Percentiles rank a stretch among this genome's conserved stretches.
Conservation (phyloP, 768 basidiomycete genomes). For the Crepidotus variabilis region DNA sequence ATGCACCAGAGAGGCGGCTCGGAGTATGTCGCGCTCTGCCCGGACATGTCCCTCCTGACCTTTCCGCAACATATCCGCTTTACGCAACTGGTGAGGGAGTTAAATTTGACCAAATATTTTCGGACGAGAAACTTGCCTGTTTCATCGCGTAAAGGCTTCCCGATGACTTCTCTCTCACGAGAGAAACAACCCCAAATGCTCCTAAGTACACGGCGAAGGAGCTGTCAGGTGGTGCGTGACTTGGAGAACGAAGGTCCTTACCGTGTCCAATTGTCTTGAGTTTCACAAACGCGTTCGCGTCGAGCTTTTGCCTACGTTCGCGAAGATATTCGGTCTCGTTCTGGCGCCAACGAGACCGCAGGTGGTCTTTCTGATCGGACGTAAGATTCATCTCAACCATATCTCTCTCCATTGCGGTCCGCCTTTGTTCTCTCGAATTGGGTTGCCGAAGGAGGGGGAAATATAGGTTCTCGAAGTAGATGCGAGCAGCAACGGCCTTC, state of each 20-base stretch:
- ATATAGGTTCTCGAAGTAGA: constrained; percentile 92
- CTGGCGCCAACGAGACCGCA: constrained; percentile 74
- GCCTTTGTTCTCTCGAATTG: constrained; percentile 81
- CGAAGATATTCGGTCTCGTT: constrained; percentile 91
- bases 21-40: constrained; percentile 91
- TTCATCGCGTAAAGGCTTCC: constrained; percentile 95
- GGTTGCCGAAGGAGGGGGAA: constrained; percentile 83
- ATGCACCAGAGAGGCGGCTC: constrained; percentile 79
- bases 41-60: constrained; percentile 97
- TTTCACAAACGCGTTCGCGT: constrained; percentile 80
- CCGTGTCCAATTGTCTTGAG: constrained; percentile 95
- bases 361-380: constrained; percentile 64
- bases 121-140: constrained; percentile 51
- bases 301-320: constrained; percentile 77
- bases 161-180: constrained; percentile 79
- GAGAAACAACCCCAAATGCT: constrained; percentile 93
- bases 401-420: constrained; percentile 84
- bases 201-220: constrained; percentile 41
- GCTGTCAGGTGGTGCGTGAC: constrained; percentile 17
- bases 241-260: constrained; percentile 28
- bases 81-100: constrained; percentile 55
- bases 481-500: constrained; percentile 86
- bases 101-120: constrained; percentile 12
- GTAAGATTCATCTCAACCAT: constrained; percentile 71
- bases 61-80: constrained; percentile 91